Percentiles rank a stretch among this genome's conserved stretches.
phyloP scores from a whole-genome alignment of 345 rosid genomes.

The Citrus unshiu region DNA sequence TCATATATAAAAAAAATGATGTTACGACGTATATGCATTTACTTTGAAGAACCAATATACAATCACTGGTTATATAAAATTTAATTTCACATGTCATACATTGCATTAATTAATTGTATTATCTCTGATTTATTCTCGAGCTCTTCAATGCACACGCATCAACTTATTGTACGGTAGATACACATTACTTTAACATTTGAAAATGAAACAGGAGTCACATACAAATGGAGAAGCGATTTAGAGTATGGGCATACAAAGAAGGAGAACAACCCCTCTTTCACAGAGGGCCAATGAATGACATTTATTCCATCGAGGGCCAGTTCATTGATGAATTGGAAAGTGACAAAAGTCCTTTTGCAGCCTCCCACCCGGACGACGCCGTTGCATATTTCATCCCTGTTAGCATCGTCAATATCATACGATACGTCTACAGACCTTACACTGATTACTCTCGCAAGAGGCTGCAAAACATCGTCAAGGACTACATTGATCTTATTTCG shows the following conservation, averaged over 20 bases:
- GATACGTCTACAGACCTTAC: conserved; percentile 48
- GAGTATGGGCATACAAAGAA: conserved; percentile 68
- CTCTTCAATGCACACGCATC: neutral
- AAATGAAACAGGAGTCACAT: conserved; percentile 52
- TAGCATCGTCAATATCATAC: conserved; percentile 47
- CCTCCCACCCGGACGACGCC: conserved; percentile 44
- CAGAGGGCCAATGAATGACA: conserved; percentile 56
- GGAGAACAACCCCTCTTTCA: conserved; percentile 66
- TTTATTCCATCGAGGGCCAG: conserved; percentile 66
- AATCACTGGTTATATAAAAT: no score
- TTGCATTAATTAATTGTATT: no score
- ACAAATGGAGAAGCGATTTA: conserved; percentile 63
- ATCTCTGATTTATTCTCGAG: accelerated
- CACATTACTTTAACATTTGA: neutral
- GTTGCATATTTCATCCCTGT: conserved; percentile 54
- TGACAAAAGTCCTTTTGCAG: conserved; percentile 35
- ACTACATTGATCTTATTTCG: conserved; percentile 40
- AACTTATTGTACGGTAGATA: neutral
- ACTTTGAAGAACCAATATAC: accelerated
- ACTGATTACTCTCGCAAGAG: conserved; percentile 45
- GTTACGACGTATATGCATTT: no score
- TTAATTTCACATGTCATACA: accelerated
- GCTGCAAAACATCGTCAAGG: conserved; percentile 48
- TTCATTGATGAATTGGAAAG: conserved; percentile 60
- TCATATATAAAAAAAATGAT: no score